These are phyloP conservation scores for Boletus semigastroideus DNA, from an alignment of 1,284 basidiomycete species.

Conservation along the genomic window DNA sequence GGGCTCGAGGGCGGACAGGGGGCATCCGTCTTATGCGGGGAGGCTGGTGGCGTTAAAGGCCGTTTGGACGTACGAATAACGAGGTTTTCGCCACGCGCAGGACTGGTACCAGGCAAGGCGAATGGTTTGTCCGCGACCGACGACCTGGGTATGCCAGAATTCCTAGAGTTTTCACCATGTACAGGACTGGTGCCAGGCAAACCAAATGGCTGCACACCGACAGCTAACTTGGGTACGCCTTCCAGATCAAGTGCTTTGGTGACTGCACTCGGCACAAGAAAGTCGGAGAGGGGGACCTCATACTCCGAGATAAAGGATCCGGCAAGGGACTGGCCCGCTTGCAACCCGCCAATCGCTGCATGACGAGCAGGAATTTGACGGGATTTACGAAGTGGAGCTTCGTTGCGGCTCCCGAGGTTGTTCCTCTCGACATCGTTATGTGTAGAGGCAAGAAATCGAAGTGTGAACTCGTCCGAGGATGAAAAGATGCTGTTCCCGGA, in stretches of 20 bases:
- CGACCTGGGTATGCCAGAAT: not conserved
- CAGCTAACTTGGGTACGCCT: conserved; percentile 3
- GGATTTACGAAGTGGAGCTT: not conserved
- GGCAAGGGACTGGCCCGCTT: not conserved
- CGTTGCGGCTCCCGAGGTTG: not conserved
- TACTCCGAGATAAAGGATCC: conserved; percentile 21
- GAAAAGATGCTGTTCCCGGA: conserved; percentile 32
- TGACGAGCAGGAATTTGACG: not conserved
- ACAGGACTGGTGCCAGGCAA: conserved; percentile 2
- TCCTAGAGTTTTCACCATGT: not conserved
- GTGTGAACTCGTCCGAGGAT: conserved; percentile 29
- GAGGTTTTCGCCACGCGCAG: conserved; percentile 6
- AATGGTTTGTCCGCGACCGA: conserved; percentile 8
- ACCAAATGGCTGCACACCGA: not conserved
- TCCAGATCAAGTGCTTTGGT: not conserved
- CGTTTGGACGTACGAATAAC: not conserved
- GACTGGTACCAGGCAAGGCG: conserved; percentile 17
- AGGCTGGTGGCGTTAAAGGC: conserved; percentile 2
- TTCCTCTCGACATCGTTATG: not conserved
- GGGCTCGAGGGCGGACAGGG: conserved; percentile 17
- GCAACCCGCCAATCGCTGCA: not conserved
- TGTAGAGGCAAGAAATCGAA: conserved; percentile 6
- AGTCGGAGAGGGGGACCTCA: conserved; percentile 12
- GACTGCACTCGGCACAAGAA: not conserved
- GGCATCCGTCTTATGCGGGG: not conserved